These are phyloP conservation scores for Mrakia hoshinonis DNA, from an alignment of 768 basidiomycete genomes.

Conservation along the genomic window DNA sequence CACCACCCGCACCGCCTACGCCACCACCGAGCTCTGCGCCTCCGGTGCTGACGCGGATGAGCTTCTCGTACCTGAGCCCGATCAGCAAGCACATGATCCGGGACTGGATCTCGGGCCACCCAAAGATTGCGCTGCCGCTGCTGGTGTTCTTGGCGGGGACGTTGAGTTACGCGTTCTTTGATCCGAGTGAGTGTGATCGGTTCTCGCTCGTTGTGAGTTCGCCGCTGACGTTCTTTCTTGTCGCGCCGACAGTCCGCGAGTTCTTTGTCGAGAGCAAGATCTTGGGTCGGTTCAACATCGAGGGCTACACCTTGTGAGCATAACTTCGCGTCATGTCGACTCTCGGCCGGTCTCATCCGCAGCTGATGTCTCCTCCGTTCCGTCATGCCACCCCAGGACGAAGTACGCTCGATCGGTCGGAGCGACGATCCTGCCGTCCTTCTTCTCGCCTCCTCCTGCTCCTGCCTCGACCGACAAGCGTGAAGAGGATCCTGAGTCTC, in stretches of 20 bases:
- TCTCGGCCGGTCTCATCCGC: no score
- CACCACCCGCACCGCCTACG: background rate
- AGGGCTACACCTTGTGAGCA: conserved; percentile 41
- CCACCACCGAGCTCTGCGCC: background rate
- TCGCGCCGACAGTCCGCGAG: conserved; percentile 72
- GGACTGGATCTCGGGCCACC: conserved; percentile 41
- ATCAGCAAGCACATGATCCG: conserved; percentile 40
- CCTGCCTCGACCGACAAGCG: conserved; percentile 6
- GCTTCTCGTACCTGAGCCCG: conserved; percentile 39
- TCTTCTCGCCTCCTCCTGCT: background rate
- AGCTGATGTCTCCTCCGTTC: background rate
- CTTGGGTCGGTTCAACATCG: conserved; percentile 72
- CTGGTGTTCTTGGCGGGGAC: conserved; percentile 81
- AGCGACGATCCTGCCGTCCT: conserved; percentile 5
- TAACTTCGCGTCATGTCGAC: background rate
- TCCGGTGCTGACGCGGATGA: conserved; percentile 34
- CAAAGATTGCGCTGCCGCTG: conserved; percentile 39
- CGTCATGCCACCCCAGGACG: background rate
- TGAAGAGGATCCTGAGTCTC: conserved; percentile 49
- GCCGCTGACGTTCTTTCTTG: conserved; percentile 47
- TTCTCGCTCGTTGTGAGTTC: no score
- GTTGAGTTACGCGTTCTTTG: conserved; percentile 59
- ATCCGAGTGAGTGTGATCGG: background rate
- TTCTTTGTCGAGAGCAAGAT: conserved; percentile 75
- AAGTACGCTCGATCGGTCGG: background rate